These are phyloP conservation scores for Polytrichum formosum DNA, from an alignment of 225 moss, liverwort and hornwort genomes.

Conservation along the genomic window DNA sequence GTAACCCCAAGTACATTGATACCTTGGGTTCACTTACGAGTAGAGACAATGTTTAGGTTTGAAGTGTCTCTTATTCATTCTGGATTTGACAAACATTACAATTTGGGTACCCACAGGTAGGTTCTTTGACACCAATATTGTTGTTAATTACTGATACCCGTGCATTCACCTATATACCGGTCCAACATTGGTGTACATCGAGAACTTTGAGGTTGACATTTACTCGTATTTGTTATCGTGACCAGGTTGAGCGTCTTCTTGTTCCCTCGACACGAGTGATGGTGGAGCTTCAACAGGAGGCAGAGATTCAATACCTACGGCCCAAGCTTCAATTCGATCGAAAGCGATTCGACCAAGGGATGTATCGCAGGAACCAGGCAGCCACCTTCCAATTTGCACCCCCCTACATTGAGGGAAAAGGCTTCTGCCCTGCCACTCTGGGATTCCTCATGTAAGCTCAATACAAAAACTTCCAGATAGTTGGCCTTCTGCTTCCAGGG, in stretches of 20 bases:
- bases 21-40: too few species aligned
- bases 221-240: background rate
- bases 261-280: conserved; percentile 38
- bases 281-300: conserved; percentile 55
- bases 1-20: too few species aligned
- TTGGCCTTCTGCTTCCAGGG: background rate
- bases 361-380: conserved; percentile 55
- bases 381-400: conserved; percentile 53
- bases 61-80: too few species aligned
- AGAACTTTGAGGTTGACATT: background rate
- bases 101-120: too few species aligned
- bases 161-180: too few species aligned
- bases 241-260: conserved; percentile 51
- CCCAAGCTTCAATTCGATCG: conserved; percentile 44
- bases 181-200: too few species aligned
- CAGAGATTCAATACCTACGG: conserved; percentile 51
- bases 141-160: too few species aligned
- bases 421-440: conserved; percentile 53
- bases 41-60: too few species aligned
- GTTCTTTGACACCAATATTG: too few species aligned
- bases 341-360: conserved; percentile 37
- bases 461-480: too few species aligned
- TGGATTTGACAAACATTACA: too few species aligned
- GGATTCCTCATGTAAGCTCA: conserved; percentile 44
- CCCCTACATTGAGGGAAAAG: conserved; percentile 59